Conservation (phyloP, 1,139 yeast genomes). For the Williopsis jadinii region DNA sequence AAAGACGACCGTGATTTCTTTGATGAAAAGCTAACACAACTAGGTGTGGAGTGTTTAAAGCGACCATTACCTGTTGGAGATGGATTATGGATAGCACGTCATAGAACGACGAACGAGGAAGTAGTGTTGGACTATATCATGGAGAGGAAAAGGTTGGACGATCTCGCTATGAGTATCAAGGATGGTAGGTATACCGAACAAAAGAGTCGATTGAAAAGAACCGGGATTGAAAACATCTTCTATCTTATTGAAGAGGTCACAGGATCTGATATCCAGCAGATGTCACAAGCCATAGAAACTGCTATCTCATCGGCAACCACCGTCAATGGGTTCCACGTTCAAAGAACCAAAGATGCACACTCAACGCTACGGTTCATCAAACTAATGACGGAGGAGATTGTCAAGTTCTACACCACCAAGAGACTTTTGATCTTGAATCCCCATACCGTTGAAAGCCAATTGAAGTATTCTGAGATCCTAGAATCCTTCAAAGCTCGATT, state of each 20-base stretch:
- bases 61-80: constrained; percentile 77
- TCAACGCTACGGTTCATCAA: constrained; percentile 66
- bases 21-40: constrained; percentile 40
- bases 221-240: constrained; percentile 61
- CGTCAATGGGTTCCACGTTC: constrained; percentile 58
- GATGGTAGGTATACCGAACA: constrained; percentile 91
- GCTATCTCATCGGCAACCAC: constrained; percentile 70
- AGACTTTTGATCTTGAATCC: constrained; percentile 45
- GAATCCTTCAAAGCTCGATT: constrained; percentile 38
- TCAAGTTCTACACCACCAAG: constrained; percentile 28
- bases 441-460: constrained; percentile 41
- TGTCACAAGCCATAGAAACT: constrained; percentile 65
- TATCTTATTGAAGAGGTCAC: constrained; percentile 80
- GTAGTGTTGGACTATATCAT: constrained; percentile 74
- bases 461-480: constrained; percentile 40
- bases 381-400: constrained; percentile 46
- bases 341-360: constrained; percentile 64
- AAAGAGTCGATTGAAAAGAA: constrained; percentile 61
- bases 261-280: constrained; percentile 34
- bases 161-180: constrained; percentile 69
- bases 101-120: constrained; percentile 48
- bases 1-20: constrained; percentile 60
- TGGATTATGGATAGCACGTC: constrained; percentile 79
- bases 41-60: constrained; percentile 47
- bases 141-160: constrained; percentile 87